These are phyloP conservation scores for Conoideocrella luteorostrata DNA, from an alignment of 2,329 filamentous ascomycete species.

Conservation along the genomic window DNA sequence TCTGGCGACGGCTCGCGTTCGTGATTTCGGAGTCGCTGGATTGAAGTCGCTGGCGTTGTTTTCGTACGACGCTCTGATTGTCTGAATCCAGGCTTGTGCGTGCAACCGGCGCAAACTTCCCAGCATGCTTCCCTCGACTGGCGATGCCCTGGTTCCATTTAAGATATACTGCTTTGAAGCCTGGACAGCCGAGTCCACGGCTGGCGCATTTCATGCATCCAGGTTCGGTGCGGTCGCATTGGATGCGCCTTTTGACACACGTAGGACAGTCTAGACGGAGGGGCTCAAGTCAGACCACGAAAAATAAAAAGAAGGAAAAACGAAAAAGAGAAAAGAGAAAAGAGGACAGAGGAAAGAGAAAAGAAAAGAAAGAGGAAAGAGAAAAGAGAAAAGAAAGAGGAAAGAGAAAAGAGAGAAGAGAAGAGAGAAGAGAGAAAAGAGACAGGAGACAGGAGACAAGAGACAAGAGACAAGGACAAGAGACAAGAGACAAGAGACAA, in stretches of 20 bases:
- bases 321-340: too few species aligned
- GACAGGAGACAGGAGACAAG: too few species aligned
- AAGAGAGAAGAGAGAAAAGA: too few species aligned
- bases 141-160: slow-evolving; percentile 17
- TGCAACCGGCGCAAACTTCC: slow-evolving; percentile 9
- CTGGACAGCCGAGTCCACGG: slow-evolving; percentile 13
- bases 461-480: too few species aligned
- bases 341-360: too few species aligned
- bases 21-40: too few species aligned
- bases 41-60: not conserved
- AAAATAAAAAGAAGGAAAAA: too few species aligned
- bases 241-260: slow-evolving; percentile 15
- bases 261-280: slow-evolving; percentile 12
- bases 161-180: slow-evolving; percentile 13
- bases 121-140: slow-evolving; percentile 14
- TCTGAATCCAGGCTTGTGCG: not conserved
- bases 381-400: too few species aligned
- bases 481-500: too few species aligned
- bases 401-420: too few species aligned
- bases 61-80: not conserved
- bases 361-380: too few species aligned
- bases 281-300: not conserved
- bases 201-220: slow-evolving; percentile 15
- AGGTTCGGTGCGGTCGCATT: slow-evolving; percentile 16
- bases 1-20: too few species aligned